Base-by-base conservation (phyloP, 2,329 filamentous ascomycete genomes). In the Sclerotinia trifoliorum region DNA sequence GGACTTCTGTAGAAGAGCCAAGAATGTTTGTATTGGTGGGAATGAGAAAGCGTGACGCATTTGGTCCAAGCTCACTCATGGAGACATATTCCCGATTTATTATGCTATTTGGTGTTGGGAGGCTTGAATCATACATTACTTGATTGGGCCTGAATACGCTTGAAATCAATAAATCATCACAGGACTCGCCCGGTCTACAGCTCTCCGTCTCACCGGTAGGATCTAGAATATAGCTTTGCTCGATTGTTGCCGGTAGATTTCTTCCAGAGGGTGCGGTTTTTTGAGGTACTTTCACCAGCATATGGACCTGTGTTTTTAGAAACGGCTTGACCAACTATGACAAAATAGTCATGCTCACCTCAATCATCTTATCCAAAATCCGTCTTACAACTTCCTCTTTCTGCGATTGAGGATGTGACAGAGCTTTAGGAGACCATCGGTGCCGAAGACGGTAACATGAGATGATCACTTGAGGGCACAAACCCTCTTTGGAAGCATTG, bases 401-500 rank as follows among this genome's bases (percentile, higher is more conserved):
- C 7, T 67, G 55, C 44, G 21, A 29, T 62, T 56, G 51, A 24
- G 65, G 19, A 29, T 29, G 44, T 11, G 44, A 56, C 35, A 44
- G 39, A n/a, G 65, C 65, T 58, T 46, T 55, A n/a, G 65, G 46
- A 26, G 44, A 39, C 56, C 56, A 67, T 48, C 56, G 44, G 6
- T 67, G 65, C 10, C 65, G 56, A 54, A 49, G 54, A 35, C 46
- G 39, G 21, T 67, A 67, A 51, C 51, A 67, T 35, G 56, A 67
- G 2, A 67, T 67, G 8, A 67, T 67, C 26, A 67, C 51, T 61
- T 67, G 65, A 2, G 65, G 65, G 35, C 65, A 67, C 48, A 67
- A 55, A 42, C 56, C 65, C 39, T 67, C 65, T 62, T 55, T 55
- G 17, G 65, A 67, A 21, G 65, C 32, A 67, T 62, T 67, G n/a